A percentile compares a stretch with the other conserved stretches of the same genome.
Conservation (phyloP, 495 filamentous ascomycete species). For the Talaromyces borbonicus region DNA sequence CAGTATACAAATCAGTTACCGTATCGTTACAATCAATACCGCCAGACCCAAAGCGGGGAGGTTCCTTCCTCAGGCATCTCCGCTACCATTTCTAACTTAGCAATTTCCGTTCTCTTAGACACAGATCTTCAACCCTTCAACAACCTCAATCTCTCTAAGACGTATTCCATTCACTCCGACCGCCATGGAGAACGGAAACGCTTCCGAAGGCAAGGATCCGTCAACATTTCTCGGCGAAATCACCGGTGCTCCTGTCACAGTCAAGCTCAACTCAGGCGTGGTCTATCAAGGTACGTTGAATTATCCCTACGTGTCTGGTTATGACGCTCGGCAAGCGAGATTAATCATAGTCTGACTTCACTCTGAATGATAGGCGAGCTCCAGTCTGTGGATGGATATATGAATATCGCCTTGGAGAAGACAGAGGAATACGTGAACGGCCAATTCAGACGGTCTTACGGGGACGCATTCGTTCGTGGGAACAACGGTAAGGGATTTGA, state of each 20-base stretch:
- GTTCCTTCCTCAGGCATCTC: too few species aligned
- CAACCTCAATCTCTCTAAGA: conserved; percentile 3
- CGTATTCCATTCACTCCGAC: not conserved
- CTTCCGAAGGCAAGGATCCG: conserved; percentile 70
- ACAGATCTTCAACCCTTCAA: not conserved
- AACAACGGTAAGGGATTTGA: conserved; percentile 69
- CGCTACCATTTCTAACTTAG: too few species aligned
- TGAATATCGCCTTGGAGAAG: conserved; percentile 97
- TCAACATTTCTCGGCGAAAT: conserved; percentile 86
- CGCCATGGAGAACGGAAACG: conserved; percentile 64
- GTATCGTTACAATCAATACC: not conserved
- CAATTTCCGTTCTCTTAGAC: too few species aligned
- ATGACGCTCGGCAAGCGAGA: not conserved
- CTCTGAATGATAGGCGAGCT: conserved; percentile 56
- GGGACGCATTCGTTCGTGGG: conserved; percentile 91
- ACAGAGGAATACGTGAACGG: conserved; percentile 87
- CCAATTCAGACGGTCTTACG: conserved; percentile 67
- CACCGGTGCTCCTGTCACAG: conserved; percentile 81
- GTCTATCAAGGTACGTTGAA: conserved; percentile 89
- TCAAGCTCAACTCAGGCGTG: conserved; percentile 92
- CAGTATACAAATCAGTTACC: too few species aligned
- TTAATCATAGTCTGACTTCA: too few species aligned
- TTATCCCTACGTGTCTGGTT: not conserved
- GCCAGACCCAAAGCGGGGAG: too few species aligned
- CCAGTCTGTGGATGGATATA: conserved; percentile 97